Evolutionary conservation across 2,329 filamentous ascomycete genomes (phyloP).

Genomic region (Verticillium tricorpus): DNA sequence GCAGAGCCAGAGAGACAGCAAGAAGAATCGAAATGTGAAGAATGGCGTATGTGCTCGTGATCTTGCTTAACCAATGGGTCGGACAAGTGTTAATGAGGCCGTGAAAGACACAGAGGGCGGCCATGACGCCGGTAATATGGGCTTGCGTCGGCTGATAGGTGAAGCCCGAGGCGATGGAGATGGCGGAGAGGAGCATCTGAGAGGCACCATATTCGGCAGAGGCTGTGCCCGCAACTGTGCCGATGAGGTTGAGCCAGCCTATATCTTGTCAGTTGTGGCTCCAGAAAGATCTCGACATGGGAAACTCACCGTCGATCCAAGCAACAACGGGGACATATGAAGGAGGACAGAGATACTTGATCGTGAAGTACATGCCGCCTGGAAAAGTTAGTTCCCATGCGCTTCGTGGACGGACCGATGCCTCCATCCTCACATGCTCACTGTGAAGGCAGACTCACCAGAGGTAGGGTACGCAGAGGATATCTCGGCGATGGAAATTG

Average conservation of each 20-base stretch:
- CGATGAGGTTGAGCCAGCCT: conserved; percentile 47
- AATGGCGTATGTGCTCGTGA: conserved; percentile 53
- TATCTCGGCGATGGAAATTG: conserved; percentile 49
- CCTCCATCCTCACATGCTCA: too few species aligned
- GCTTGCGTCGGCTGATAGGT: conserved; percentile 38
- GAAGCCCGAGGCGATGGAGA: conserved; percentile 45
- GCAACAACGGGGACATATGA: conserved; percentile 42
- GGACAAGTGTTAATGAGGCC: conserved; percentile 50
- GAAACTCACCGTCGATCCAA: conserved; percentile 30
- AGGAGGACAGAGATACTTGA: conserved; percentile 46
- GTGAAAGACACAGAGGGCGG: conserved; percentile 44
- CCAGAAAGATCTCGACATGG: neutral
- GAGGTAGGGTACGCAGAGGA: conserved; percentile 55
- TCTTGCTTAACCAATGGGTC: conserved; percentile 54
- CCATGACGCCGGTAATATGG: conserved; percentile 51
- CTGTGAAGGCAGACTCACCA: conserved; percentile 27
- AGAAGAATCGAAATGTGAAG: conserved; percentile 50
- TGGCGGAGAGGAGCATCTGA: conserved; percentile 51
- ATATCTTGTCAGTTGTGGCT: conserved; percentile 8
- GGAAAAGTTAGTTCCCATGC: conserved; percentile 4
- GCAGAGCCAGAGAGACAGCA: conserved; percentile 45
- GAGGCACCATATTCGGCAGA: conserved; percentile 54
- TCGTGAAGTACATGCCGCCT: conserved; percentile 44
- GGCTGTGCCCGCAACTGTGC: conserved; percentile 49
- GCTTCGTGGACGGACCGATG: neutral